A percentile compares a stretch with the other conserved stretches of the same genome.
phyloP scores from a whole-genome alignment of 192 early-diverging fungal genomes.

The Backusella australiensis region DNA sequence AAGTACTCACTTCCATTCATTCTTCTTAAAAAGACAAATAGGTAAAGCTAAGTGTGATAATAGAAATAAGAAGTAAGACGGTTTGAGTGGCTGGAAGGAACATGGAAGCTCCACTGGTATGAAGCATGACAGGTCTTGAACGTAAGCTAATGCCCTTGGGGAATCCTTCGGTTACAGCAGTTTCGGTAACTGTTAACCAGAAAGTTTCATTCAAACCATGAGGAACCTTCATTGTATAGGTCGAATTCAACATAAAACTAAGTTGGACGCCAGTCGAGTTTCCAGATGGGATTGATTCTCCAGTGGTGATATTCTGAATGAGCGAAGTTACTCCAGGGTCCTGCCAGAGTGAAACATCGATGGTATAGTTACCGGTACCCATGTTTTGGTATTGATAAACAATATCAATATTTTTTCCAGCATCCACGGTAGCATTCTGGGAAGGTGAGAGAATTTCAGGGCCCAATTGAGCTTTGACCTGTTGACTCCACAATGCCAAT shows the following conservation, averaged over 20 bases:
- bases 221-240: conserved; percentile 33
- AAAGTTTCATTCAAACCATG: conserved; percentile 26
- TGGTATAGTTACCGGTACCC: conserved; percentile 28
- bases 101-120: conserved; percentile 9
- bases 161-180: not conserved
- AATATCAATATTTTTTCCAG: conserved; percentile 25
- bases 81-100: not conserved
- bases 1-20: not conserved
- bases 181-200: conserved; percentile 24
- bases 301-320: conserved; percentile 16
- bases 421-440: conserved; percentile 26
- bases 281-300: conserved; percentile 9
- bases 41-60: conserved; percentile 1
- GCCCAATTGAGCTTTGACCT: conserved; percentile 21
- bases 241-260: conserved; percentile 8
- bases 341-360: conserved; percentile 29
- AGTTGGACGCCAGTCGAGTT: conserved; percentile 24
- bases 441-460: conserved; percentile 18
- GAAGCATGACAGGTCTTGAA: conserved; percentile 14
- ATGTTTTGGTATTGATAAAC: conserved; percentile 33
- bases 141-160: not conserved
- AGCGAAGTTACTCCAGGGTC: not conserved
- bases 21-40: not conserved
- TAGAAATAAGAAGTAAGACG: not conserved
- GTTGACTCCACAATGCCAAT: conserved; percentile 1